Evolutionary conservation across 1,284 basidiomycete genomes (phyloP).

Genomic region (Inonotus hispidus): DNA sequence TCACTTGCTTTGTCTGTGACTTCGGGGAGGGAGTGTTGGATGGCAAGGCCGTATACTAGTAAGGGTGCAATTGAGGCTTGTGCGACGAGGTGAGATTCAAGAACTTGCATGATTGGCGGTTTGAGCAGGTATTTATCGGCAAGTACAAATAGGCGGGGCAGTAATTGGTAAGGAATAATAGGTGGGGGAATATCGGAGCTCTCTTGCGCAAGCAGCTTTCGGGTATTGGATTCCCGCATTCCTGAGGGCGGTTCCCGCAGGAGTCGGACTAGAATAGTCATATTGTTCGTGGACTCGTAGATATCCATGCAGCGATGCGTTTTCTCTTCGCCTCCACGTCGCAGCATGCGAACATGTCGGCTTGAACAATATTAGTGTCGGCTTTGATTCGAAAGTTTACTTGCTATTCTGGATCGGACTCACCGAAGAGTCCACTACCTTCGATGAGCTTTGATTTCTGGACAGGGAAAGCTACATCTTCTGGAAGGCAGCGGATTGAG

Average conservation of each 20-base stretch:
- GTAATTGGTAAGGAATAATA: slow-evolving; percentile 56
- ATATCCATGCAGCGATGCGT: slow-evolving; percentile 37
- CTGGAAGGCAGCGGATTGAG: slow-evolving; percentile 8
- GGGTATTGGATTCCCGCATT: slow-evolving; percentile 35
- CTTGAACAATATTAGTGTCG: neutral
- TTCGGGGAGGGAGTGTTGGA: slow-evolving; percentile 33
- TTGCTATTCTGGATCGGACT: neutral
- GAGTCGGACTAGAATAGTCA: slow-evolving; percentile 46
- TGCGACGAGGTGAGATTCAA: slow-evolving; percentile 49
- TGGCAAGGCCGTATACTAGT: slow-evolving; percentile 52
- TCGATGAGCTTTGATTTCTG: slow-evolving; percentile 6
- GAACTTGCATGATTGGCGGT: slow-evolving; percentile 33
- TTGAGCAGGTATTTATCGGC: slow-evolving; percentile 60
- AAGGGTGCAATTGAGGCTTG: slow-evolving; percentile 47
- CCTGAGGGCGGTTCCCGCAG: slow-evolving; percentile 42
- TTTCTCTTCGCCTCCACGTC: neutral
- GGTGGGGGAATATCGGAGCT: neutral
- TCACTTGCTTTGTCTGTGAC: slow-evolving; percentile 51
- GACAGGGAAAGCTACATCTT: slow-evolving; percentile 8
- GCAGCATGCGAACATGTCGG: slow-evolving; percentile 14
- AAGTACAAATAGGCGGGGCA: slow-evolving; percentile 46
- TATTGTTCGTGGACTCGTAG: slow-evolving; percentile 41
- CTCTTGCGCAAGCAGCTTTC: neutral
- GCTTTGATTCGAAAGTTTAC: neutral
- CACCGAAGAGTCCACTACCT: slow-evolving; percentile 15